phyloP scores from a whole-genome alignment of 2,329 filamentous ascomycete species.

The Blastomyces parvus region DNA sequence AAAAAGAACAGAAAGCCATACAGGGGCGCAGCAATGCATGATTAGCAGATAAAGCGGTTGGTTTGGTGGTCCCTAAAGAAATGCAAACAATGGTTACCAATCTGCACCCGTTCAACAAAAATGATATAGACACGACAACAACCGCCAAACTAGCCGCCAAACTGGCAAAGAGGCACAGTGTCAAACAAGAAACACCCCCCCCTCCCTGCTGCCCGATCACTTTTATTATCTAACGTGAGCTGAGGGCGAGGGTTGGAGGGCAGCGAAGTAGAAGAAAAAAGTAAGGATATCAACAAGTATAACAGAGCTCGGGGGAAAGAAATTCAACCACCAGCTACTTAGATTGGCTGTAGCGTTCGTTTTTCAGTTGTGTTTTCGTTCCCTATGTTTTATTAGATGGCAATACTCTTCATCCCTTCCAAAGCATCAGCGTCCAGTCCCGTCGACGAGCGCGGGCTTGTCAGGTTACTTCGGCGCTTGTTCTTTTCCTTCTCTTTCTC shows the following conservation, averaged over 20 bases:
- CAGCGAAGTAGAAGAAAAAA: not conserved
- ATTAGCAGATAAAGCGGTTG: not conserved
- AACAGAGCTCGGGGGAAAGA: not conserved
- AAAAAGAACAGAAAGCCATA: constrained; percentile 1
- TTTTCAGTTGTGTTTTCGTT: too few relatives aligned
- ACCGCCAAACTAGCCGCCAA: not conserved
- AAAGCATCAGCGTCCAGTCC: constrained; percentile 32
- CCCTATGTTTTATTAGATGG: constrained; percentile 28
- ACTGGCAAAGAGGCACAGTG: not conserved
- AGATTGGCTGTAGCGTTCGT: not conserved
- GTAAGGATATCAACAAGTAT: not conserved
- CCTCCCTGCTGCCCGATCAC: not conserved
- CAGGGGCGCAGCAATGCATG: not conserved
- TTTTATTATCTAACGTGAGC: not conserved
- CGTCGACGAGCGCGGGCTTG: constrained; percentile 22
- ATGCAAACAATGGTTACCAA: not conserved
- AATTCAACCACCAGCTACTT: not conserved
- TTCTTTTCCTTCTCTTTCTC: constrained; percentile 24
- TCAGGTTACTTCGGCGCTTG: constrained; percentile 19
- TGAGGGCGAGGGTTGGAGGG: not conserved
- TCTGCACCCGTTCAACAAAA: not conserved
- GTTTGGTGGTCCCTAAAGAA: not conserved
- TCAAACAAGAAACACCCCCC: not conserved
- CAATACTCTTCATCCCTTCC: constrained; percentile 41
- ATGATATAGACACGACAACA: not conserved